A percentile compares a stretch with the other conserved stretches of the same genome.
Conservation (phyloP, 306 rosid genomes). For the Urtica urens region DNA sequence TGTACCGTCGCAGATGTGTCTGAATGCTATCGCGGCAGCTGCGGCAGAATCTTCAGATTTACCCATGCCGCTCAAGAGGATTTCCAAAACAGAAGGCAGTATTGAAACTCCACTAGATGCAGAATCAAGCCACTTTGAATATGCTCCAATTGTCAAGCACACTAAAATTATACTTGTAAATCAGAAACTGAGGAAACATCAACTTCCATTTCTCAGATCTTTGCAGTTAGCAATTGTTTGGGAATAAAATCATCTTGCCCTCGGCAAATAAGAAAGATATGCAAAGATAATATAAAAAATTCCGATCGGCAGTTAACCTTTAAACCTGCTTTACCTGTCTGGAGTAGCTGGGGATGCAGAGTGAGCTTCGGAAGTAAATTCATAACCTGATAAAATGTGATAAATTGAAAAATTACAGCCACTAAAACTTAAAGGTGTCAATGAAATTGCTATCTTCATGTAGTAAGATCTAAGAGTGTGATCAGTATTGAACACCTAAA, state of each 20-base stretch:
- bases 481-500: too few species aligned
- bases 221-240: constrained; percentile 3
- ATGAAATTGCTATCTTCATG: not conserved
- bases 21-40: constrained; percentile 92
- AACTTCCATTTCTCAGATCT: constrained; percentile 5
- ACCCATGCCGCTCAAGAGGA: constrained; percentile 90
- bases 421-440: not conserved
- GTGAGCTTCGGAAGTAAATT: constrained; percentile 70
- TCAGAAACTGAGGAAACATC: not conserved
- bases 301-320: not conserved
- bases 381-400: constrained; percentile 53
- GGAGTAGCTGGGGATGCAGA: constrained; percentile 81
- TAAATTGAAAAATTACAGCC: constrained; percentile 5
- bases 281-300: not conserved
- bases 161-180: constrained; percentile 42
- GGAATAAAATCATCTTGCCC: not conserved
- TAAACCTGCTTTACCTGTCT: constrained; percentile 56
- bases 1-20: constrained; percentile 92
- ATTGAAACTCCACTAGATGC: constrained; percentile 65
- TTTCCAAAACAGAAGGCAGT: constrained; percentile 76
- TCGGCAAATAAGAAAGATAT: not conserved
- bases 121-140: constrained; percentile 95
- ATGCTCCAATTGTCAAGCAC: constrained; percentile 86
- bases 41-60: constrained; percentile 93
- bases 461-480: not conserved